Evolutionary conservation across 1,139 yeast species (phyloP), one percentile per base, ranked within the genome.

Genomic region (Geotrichum histeridarum): DNA sequence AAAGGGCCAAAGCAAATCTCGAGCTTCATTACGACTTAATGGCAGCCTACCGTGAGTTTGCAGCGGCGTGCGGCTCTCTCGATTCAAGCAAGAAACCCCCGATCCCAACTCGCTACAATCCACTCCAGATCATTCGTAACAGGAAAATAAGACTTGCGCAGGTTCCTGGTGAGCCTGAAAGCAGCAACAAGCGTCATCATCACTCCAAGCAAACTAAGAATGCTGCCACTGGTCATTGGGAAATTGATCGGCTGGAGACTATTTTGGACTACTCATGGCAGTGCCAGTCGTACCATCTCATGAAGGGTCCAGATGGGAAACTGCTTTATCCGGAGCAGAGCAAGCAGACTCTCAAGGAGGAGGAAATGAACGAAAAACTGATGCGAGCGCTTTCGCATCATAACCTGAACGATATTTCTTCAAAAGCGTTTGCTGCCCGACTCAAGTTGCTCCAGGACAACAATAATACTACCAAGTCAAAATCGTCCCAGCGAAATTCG

Each of bases 61-160:
- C 32, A n/a, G n/a, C n/a, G n/a, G n/a, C n/a, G n/a, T n/a, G n/a
- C n/a, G n/a, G n/a, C n/a, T n/a, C n/a, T n/a, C n/a, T n/a, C n/a
- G n/a, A n/a, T n/a, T n/a, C n/a, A n/a, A n/a, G n/a, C n/a, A n/a
- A n/a, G n/a, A n/a, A n/a, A n/a, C n/a, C n/a, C n/a, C n/a, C n/a
- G n/a, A n/a, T n/a, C n/a, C n/a, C n/a, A n/a, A n/a, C n/a, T n/a
- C 17, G 80, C 1, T 89, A 84, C 70, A 89, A 89, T 65, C 96
- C 96, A 1, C 71, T 89, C 45, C 96, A 87, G 66, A 78, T 83
- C 15, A 79, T 89, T 38, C 72, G 97, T 58, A 85, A 88, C 67
- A 74, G 96, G 76, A 57, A 8, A 67, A 79, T 60, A 76, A 77
- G 59, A 79, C 77, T 60, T 72, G 77, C 61, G 67, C 65, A 53